phyloP scores from a whole-genome alignment of 2,329 filamentous ascomycete species.

The Scedosporium aurantiacum region DNA sequence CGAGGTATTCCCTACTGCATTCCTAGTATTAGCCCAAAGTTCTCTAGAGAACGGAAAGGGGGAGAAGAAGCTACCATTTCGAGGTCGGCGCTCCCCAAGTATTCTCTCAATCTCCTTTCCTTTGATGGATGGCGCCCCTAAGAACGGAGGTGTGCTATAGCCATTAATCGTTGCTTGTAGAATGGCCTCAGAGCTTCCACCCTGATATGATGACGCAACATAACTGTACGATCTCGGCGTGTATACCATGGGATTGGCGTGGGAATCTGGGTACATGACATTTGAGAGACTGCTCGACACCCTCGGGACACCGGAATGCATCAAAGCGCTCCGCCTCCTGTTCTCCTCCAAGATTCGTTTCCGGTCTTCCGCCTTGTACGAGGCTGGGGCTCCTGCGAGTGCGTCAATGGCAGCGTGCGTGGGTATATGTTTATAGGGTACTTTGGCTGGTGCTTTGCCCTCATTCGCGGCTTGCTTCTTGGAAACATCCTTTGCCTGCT shows the following conservation, averaged over 20 bases:
- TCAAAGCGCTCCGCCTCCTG: neutral
- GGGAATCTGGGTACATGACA: slow-evolving; percentile 33
- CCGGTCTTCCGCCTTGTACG: slow-evolving; percentile 6
- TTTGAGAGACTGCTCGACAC: slow-evolving; percentile 35
- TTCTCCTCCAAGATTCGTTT: slow-evolving; percentile 7
- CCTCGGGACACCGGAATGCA: slow-evolving; percentile 22
- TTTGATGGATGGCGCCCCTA: slow-evolving; percentile 22
- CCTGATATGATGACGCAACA: slow-evolving; percentile 25
- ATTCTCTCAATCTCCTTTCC: slow-evolving; percentile 30
- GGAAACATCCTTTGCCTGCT: slow-evolving; percentile 7
- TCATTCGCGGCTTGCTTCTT: slow-evolving; percentile 2
- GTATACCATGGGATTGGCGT: slow-evolving; percentile 26
- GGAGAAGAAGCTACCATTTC: too few relatives aligned
- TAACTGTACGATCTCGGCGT: slow-evolving; percentile 33
- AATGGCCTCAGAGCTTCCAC: slow-evolving; percentile 18
- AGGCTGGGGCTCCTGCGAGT: slow-evolving; percentile 6
- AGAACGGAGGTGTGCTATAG: slow-evolving; percentile 13
- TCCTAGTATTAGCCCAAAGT: too few relatives aligned
- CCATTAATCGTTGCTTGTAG: slow-evolving; percentile 19
- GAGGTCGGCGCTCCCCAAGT: neutral
- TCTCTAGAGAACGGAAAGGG: too few relatives aligned
- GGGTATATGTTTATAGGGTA: slow-evolving; percentile 9
- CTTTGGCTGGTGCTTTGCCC: neutral
- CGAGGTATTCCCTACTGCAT: slow-evolving; percentile 3
- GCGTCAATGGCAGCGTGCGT: slow-evolving; percentile 11